Evolutionary conservation across 495 filamentous ascomycete species (phyloP).

Genomic region (Astrothelium subdiscretum): DNA sequence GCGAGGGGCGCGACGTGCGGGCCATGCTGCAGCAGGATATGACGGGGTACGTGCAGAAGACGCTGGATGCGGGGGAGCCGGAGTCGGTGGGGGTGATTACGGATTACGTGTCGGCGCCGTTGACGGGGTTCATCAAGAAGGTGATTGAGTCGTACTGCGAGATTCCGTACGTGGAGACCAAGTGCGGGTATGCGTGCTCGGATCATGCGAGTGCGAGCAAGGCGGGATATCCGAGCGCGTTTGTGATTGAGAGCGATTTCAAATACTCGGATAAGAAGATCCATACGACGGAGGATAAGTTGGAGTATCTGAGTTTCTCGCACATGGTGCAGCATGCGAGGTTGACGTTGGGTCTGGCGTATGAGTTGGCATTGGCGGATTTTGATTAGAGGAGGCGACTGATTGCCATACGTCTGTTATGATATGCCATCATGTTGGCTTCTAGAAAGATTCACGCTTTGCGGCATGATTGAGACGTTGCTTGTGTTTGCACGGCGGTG

Average conservation of each 20-base stretch:
- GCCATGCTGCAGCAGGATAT: constrained; percentile 99
- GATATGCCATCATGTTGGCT: no score
- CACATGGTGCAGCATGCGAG: constrained; percentile 97
- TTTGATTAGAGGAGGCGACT: constrained; percentile 28
- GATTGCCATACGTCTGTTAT: no score
- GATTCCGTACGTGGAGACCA: constrained; percentile 80
- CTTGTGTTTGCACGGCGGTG: no score
- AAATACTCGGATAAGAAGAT: constrained; percentile 78
- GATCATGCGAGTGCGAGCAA: constrained; percentile 95
- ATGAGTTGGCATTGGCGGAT: constrained; percentile 69
- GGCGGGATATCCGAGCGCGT: constrained; percentile 88
- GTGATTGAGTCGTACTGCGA: constrained; percentile 80
- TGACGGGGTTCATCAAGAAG: constrained; percentile 88
- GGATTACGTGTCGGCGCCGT: constrained; percentile 70
- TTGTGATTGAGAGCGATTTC: constrained; percentile 89
- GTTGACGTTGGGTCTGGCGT: constrained; percentile 79
- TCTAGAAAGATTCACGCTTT: no score
- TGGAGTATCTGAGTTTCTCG: constrained; percentile 83
- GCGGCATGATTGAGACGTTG: no score
- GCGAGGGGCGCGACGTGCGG: constrained; percentile 62
- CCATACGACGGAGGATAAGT: constrained; percentile 78
- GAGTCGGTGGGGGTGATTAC: constrained; percentile 90
- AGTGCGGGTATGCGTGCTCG: constrained; percentile 95
- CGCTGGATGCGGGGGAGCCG: constrained; percentile 66
- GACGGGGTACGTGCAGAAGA: constrained; percentile 83